A percentile compares a stretch with the other conserved stretches of the same genome.
Conservation (phyloP, 352 stramenopile genomes). For the Pythium coloratum region DNA sequence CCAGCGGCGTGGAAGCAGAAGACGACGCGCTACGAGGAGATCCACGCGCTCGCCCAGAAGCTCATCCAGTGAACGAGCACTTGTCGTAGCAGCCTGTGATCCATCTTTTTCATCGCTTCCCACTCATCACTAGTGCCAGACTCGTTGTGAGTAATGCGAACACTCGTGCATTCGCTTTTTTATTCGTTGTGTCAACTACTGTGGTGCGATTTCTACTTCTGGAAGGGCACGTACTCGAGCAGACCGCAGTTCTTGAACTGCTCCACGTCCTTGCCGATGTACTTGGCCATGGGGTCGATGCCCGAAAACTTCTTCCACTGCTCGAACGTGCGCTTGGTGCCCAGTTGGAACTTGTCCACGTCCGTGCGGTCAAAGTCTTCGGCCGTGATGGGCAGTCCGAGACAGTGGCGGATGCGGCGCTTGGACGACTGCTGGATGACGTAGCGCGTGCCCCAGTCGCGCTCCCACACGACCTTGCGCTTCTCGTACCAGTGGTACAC, state of each 20-base stretch:
- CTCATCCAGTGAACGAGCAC: slow-evolving; percentile 29
- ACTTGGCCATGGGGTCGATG: slow-evolving; percentile 74
- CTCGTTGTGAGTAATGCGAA: not conserved
- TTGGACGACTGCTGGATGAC: slow-evolving; percentile 71
- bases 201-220: slow-evolving; percentile 13
- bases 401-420: slow-evolving; percentile 64
- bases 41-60: slow-evolving; percentile 42
- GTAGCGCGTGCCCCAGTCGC: slow-evolving; percentile 69
- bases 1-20: slow-evolving; percentile 53
- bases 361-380: slow-evolving; percentile 78
- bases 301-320: slow-evolving; percentile 82
- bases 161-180: not conserved
- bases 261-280: slow-evolving; percentile 39
- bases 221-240: slow-evolving; percentile 68
- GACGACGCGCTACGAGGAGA: slow-evolving; percentile 40
- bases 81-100: not conserved
- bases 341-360: slow-evolving; percentile 64
- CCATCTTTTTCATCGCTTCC: not conserved
- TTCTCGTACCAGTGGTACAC: slow-evolving; percentile 84
- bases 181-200: not conserved
- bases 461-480: slow-evolving; percentile 82
- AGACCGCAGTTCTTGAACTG: slow-evolving; percentile 78
- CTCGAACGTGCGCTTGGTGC: slow-evolving; percentile 71
- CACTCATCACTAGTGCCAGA: not conserved
- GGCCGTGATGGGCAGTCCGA: slow-evolving; percentile 56